Conservation (phyloP, 108 stramenopile species). For the Stephanodiscus minutulus region DNA sequence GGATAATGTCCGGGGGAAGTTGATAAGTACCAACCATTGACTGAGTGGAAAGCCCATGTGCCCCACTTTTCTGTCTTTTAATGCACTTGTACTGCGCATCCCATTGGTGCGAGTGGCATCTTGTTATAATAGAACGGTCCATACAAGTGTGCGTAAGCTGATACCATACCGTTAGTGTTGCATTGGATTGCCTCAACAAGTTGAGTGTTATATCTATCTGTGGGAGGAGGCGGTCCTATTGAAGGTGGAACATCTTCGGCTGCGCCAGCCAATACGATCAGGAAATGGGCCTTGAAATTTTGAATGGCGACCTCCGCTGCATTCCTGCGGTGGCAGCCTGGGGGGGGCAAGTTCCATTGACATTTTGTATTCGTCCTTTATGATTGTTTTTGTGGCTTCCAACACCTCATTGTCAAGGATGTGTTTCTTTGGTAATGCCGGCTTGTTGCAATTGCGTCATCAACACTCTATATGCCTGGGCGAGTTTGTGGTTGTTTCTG, state of each 20-base stretch:
- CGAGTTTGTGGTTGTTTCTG: no score
- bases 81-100: conserved; percentile 32
- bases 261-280: conserved; percentile 23
- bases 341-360: conserved; percentile 36
- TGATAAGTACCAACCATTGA: conserved; percentile 41
- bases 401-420: background rate
- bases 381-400: background rate
- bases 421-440: background rate
- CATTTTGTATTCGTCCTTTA: background rate
- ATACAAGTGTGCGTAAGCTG: conserved; percentile 12
- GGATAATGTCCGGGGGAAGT: conserved; percentile 8
- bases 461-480: no score
- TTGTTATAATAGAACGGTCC: conserved; percentile 51
- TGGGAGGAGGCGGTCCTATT: conserved; percentile 32
- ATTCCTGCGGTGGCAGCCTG: conserved; percentile 35
- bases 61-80: conserved; percentile 11
- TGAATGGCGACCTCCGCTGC: conserved; percentile 51
- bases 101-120: conserved; percentile 53
- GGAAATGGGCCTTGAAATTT: conserved; percentile 51
- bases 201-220: conserved; percentile 14
- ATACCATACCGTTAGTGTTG: background rate
- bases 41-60: conserved; percentile 30
- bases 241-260: conserved; percentile 26
- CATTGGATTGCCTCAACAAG: background rate
- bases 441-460: background rate